These are phyloP conservation scores for Adansonia gregorii DNA, from an alignment of 441 rosid genomes.

Conservation along the genomic window DNA sequence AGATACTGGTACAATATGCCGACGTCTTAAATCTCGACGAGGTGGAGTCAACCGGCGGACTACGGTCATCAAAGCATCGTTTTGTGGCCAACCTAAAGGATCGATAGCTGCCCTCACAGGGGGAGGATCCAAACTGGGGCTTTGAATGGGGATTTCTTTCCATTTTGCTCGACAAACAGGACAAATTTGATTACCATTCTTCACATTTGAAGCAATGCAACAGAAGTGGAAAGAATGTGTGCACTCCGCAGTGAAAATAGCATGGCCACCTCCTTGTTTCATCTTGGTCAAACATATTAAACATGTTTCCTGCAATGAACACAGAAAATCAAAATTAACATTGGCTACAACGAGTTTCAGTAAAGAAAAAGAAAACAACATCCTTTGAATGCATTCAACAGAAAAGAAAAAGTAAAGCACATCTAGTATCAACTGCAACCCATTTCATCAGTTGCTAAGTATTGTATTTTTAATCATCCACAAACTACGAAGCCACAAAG, in stretches of 20 bases:
- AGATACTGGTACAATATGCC: constrained; percentile 53
- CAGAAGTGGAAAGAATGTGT: constrained; percentile 92
- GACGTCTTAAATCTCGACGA: constrained; percentile 55
- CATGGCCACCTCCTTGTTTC: constrained; percentile 83
- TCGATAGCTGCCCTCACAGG: constrained; percentile 41
- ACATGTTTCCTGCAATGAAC: constrained; percentile 62
- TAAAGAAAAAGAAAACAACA: neutral
- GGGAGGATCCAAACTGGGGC: constrained; percentile 51
- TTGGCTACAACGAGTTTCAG: neutral
- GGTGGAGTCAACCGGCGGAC: constrained; percentile 58
- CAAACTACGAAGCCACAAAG: neutral
- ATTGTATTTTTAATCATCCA: neutral
- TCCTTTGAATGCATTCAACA: neutral
- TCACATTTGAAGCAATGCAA: constrained; percentile 85
- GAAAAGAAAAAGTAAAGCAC: neutral
- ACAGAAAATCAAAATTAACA: neutral
- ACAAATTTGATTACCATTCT: constrained; percentile 83
- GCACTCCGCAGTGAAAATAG: constrained; percentile 91
- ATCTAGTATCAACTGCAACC: neutral
- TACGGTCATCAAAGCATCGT: constrained; percentile 59
- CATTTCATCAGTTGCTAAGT: neutral
- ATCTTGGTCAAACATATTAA: constrained; percentile 81
- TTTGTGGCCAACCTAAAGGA: constrained; percentile 55
- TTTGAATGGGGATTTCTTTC: constrained; percentile 87
- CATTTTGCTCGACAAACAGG: constrained; percentile 88